phyloP scores from a whole-genome alignment of 2,329 filamentous ascomycete genomes.

The Ceratocystis variospora region DNA sequence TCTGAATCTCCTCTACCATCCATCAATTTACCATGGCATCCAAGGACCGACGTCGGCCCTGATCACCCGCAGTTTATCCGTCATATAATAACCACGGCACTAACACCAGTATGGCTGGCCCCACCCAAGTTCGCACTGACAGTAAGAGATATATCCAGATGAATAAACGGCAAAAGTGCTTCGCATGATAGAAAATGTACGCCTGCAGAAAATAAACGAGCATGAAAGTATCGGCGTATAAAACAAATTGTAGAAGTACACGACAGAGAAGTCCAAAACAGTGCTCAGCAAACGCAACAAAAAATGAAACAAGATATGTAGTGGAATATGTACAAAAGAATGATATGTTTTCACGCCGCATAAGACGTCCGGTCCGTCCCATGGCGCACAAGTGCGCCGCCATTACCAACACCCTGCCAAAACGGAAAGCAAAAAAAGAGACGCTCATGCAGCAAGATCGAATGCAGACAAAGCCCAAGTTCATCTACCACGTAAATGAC shows the following conservation, averaged over 20 bases:
- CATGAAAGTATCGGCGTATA: neutral
- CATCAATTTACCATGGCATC: neutral
- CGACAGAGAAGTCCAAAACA: neutral
- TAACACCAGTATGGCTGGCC: neutral
- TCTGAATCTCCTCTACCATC: neutral
- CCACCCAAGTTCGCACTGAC: no score
- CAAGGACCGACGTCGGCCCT: neutral
- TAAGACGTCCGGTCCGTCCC: neutral
- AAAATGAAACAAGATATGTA: conserved; percentile 10
- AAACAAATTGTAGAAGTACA: neutral
- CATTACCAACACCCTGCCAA: conserved; percentile 3
- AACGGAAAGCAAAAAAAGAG: neutral
- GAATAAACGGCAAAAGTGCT: no score
- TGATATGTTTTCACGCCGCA: neutral
- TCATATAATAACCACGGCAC: neutral
- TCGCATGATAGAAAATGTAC: no score
- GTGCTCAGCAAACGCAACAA: neutral
- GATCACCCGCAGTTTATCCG: neutral
- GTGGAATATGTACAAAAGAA: conserved; percentile 5
- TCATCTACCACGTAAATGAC: conserved; percentile 50
- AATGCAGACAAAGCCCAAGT: neutral
- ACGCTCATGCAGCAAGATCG: neutral
- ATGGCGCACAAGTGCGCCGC: neutral
- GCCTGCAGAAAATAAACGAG: no score
- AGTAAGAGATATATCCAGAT: no score